Evolutionary conservation across 306 rosid genomes (phyloP), one percentile per base, ranked within the genome.

Genomic region (Spatholobus suberectus): DNA sequence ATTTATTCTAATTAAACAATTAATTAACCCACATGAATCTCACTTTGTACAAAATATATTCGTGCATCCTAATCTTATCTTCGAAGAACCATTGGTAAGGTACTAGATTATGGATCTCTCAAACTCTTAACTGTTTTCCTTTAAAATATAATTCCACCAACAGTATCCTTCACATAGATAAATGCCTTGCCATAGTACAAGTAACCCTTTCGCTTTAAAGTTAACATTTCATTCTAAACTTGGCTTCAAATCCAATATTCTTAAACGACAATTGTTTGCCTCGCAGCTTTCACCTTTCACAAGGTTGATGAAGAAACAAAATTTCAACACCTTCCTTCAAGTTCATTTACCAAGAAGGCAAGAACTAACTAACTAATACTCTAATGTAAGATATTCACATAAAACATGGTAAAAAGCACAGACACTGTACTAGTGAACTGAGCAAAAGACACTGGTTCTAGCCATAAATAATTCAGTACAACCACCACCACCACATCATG

Each of bases 341-440:
- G 83, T 65, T 74, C 84, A 83, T 52, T 72, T 65, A 67, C 83
- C 83, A 79, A 72, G 78, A 83, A 69, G 66, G 62, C 17, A 74
- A 34, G 15, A 79, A 80, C n/a, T 37, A 37, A 37, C 83, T 55
- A 78, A 72, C 85, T 52, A 81, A 75, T 65, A 80, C 76, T 87
- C 89, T 88, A 79, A 81, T 63, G 79, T 62, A 79, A 86, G 63
- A 80, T 93, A 91, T 91, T 89, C 90, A 89, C 97, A 93, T 69
- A 81, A 75, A 84, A 73, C 83, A 80, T 43, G 65, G 83, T 41
- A 78, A 75, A 80, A 74, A 59, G 66, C 76, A 86, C 44, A 81
- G 72, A 61, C 75, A 85, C 85, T 83, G 67, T 24, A 38, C 87
- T 81, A 90, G 73, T 70, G 17, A 77, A 85, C 74, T 81, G 75